Percentiles rank a stretch among this genome's conserved stretches.
phyloP scores from a whole-genome alignment of 192 early-diverging fungal species.

The Coemansia sp. region DNA sequence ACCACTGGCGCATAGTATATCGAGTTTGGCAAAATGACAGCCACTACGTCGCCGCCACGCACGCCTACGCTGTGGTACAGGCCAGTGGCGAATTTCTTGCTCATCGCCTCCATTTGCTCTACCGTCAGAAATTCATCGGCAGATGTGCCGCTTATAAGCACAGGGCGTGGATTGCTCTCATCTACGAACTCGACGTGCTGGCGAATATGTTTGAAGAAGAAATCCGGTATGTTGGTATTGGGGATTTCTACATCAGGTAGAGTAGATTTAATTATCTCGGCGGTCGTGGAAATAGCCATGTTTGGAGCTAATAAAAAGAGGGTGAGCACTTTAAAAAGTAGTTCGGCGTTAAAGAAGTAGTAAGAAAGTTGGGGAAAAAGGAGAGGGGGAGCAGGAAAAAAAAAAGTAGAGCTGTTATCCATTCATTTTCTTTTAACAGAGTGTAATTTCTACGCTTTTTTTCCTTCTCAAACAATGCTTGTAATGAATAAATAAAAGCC shows the following conservation, averaged over 20 bases:
- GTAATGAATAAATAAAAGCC: neutral
- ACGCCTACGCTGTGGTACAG: constrained; percentile 55
- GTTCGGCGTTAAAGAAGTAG: neutral
- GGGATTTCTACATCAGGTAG: constrained; percentile 11
- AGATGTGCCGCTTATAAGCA: constrained; percentile 20
- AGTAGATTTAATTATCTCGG: neutral
- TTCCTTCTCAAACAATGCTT: no score
- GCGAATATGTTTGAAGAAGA: constrained; percentile 17
- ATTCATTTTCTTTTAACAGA: neutral
- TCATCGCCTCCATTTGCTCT: constrained; percentile 15
- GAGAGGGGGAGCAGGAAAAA: neutral
- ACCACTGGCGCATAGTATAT: constrained; percentile 65
- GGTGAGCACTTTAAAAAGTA: no score
- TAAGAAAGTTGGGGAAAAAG: no score
- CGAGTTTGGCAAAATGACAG: constrained; percentile 69
- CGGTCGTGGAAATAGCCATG: neutral
- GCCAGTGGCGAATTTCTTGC: constrained; percentile 21
- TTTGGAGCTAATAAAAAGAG: neutral
- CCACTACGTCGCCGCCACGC: constrained; percentile 68
- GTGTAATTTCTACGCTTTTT: no score
- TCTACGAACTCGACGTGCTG: constrained; percentile 1
- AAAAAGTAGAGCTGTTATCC: neutral
- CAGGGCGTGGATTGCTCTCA: constrained; percentile 4
- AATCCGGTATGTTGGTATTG: constrained; percentile 11
- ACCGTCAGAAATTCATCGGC: constrained; percentile 6